Evolutionary conservation across 139 green algal species (phyloP).

Genomic region (Limnomonas spitsbergensis): DNA sequence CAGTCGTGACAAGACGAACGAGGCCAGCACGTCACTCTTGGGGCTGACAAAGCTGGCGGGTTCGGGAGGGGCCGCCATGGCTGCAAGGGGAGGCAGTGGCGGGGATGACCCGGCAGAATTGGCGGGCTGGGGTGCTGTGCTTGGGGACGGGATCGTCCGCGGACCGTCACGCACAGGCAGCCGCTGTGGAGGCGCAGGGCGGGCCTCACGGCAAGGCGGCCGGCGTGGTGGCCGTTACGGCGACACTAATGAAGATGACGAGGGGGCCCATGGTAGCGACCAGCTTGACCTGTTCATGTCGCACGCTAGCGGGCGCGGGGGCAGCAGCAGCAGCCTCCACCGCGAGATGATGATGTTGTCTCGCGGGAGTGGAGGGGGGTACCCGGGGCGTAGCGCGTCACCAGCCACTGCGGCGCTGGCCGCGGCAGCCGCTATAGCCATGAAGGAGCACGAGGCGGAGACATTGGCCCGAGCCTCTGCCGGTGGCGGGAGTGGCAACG

Average conservation of each 20-base stretch:
- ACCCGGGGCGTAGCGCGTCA: background rate
- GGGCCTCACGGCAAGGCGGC: background rate
- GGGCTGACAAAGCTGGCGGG: slow-evolving; percentile 1
- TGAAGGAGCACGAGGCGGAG: slow-evolving; percentile 14
- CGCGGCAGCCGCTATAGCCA: slow-evolving; percentile 2
- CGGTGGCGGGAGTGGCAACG: background rate
- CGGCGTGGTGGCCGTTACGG: background rate
- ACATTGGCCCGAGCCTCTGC: background rate
- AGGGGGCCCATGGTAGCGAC: background rate
- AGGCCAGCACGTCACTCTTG: slow-evolving; percentile 7
- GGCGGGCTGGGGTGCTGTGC: background rate
- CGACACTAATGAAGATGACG: background rate
- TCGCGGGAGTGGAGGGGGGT: background rate
- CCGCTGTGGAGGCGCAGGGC: background rate
- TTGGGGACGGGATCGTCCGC: background rate
- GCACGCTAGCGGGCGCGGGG: background rate
- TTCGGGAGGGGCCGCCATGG: background rate
- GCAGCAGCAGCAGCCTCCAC: background rate
- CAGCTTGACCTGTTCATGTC: slow-evolving; percentile 12
- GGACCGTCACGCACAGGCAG: background rate
- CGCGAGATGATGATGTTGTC: background rate
- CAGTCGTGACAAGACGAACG: background rate
- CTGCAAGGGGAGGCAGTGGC: background rate
- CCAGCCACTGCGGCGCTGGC: background rate
- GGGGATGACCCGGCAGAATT: too few species aligned